Percentiles rank a stretch among this genome's conserved stretches.
Evolutionary conservation across 306 rosid species (phyloP).

Genomic region (Citrullus amarus): DNA sequence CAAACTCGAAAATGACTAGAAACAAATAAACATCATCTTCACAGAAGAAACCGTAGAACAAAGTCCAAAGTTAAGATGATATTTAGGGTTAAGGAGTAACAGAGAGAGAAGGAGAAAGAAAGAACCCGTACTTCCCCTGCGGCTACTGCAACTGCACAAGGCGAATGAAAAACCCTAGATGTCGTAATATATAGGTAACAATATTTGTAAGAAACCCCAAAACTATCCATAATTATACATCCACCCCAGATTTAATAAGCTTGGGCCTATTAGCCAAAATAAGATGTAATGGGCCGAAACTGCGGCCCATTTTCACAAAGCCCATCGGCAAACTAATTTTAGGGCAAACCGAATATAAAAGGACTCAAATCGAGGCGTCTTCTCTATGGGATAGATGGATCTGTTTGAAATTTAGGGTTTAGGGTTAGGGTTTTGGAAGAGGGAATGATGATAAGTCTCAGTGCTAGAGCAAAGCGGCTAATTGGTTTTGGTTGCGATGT

Average conservation of each 20-base stretch:
- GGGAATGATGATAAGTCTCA: neutral
- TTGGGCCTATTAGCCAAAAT: neutral
- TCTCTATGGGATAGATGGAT: neutral
- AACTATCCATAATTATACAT: neutral
- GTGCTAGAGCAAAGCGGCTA: neutral
- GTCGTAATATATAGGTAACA: neutral
- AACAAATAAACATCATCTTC: neutral
- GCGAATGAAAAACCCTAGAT: neutral
- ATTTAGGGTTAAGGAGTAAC: neutral
- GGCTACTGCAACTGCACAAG: constrained; percentile 3
- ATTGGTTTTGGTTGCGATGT: neutral
- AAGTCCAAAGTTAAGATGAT: neutral
- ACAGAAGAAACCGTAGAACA: neutral
- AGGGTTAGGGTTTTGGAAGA: neutral
- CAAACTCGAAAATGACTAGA: neutral
- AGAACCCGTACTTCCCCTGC: neutral
- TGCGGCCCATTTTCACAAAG: neutral
- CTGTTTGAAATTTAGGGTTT: neutral
- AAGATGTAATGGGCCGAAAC: neutral
- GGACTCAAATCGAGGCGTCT: neutral
- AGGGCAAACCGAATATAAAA: neutral
- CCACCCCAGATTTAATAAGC: neutral
- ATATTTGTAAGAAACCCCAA: neutral
- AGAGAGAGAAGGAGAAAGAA: neutral
- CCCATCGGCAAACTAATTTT: neutral